Base-by-base conservation (phyloP, 192 early-diverging fungal genomes). In the Coemansia asiatica region DNA sequence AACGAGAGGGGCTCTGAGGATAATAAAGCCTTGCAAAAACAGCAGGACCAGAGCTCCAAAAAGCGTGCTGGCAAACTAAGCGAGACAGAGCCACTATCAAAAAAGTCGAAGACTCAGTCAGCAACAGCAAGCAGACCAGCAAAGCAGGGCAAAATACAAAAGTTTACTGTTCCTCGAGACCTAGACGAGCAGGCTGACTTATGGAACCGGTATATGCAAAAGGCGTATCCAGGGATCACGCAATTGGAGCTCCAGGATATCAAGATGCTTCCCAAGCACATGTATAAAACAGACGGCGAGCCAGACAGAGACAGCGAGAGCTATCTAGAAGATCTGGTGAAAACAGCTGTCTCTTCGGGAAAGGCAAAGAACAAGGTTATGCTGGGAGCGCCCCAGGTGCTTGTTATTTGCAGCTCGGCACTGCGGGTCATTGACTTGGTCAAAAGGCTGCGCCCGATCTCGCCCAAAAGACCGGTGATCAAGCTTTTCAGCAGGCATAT, bases 401-500 rank as follows among this genome's bases (percentile, higher is more conserved):
- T 83, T 4, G 64, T 83, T 6, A 58, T 83, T 8, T 69, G 75
- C 60, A 75, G 81, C 49, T 74, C 75, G 9, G 81, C 81, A 25
- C 36, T 78, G 23, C 56, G 81, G 1, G 81, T 71, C 18, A 19
- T 83, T 0, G 81, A 83, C 12, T 38, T 83, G 60, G 75, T 83
- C 53, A 68, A 65, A 27, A 54, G 54, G 21, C 23, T 74, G 26
- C 72, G 81, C 0, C 66, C 65, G 0, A 26, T 83, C 22, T 60
- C 67, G 40, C 35, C 58, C 7, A 64, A 69, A 47, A 60, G 72
- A 4, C 38, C 56, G 0, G 72, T 75, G 44, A n/a, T 68, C 26
- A 83, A 83, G 58, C 67, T 83, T 12, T 83, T 83, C 55, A 77
- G 75, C 46, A 44, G 67, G 16, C 81, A 83, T 44, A 66, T 83